Evolutionary conservation across 73 alveolate genomes (phyloP), one percentile per base, ranked within the genome.

Genomic region (Tetrahymena borealis): DNA sequence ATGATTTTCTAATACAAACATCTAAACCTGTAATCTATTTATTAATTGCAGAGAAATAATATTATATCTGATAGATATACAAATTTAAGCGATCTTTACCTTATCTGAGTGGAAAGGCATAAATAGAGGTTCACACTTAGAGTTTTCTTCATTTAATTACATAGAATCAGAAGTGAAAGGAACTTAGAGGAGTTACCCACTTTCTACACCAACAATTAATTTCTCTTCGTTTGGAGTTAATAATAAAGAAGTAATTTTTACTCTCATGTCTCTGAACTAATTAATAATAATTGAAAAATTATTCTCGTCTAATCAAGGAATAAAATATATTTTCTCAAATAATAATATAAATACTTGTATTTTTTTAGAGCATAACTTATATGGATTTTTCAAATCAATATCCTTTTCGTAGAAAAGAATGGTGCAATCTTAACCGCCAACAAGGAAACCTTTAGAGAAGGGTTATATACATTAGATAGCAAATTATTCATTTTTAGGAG

Each of bases 1-100:
- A 94, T 16, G 98, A 97, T 93, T 98, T 98, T 94, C 99, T 97
- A 35, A 97, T 96, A 38, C 99, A 97, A 38, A 98, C 96, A 93
- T 98, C 99, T 91, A 98, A 38, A 3, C 99, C 99, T 24, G 98
- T 96, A 24, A 97, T 95, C 28, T 96, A 90, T 41, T n/a, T 24
- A n/a, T 60, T 20, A 11, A 1, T 42, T 42, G 7, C 16, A 39
- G 12, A 42, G 24, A n/a, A n/a, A 2, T 60, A 15, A 1, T 15
- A 2, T 18, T n/a, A 60, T 6, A 15, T 24, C 10, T 7, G 31
- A 60, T 20, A 0, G n/a, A 60, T 20, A 60, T 60, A n/a, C n/a
- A n/a, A n/a, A n/a, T n/a, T 18, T 7, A 5, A 41, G 20, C 28
- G 28, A 12, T 24, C n/a, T 60, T 35, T 1, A 60, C 85, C 31